phyloP scores from a whole-genome alignment of 257 asterid genomes.

The Plantago ovata region DNA sequence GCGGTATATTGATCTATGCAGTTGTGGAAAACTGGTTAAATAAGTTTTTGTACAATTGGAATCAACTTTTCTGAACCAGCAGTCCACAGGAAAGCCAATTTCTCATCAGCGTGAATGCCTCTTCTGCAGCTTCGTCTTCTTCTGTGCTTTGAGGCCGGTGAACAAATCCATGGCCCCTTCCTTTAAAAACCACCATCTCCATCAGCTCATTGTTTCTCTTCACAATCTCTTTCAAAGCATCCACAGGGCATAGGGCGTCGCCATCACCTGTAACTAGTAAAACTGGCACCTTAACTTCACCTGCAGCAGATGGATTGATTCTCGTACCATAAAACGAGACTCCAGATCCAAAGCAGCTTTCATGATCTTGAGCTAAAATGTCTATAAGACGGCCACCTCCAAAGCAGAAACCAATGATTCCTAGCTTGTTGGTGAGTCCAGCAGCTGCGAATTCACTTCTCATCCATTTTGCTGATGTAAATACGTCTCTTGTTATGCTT shows the following conservation, averaged over 20 bases:
- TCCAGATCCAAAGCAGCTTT: constrained; percentile 46
- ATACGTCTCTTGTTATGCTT: constrained; percentile 35
- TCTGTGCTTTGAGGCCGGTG: constrained; percentile 71
- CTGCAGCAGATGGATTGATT: constrained; percentile 38
- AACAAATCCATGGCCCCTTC: constrained; percentile 64
- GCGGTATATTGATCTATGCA: no score
- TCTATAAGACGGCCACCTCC: constrained; percentile 71
- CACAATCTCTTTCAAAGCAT: constrained; percentile 33
- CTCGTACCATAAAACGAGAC: constrained; percentile 70
- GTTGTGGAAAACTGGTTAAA: no score
- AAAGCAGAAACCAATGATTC: constrained; percentile 70
- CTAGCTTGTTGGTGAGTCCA: constrained; percentile 71
- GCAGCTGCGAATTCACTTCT: constrained; percentile 48
- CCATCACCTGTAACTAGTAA: constrained; percentile 56
- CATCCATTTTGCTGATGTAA: constrained; percentile 65
- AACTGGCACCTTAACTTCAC: constrained; percentile 47
- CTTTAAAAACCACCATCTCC: constrained; percentile 40
- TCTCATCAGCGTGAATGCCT: constrained; percentile 59
- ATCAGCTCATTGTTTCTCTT: constrained; percentile 28
- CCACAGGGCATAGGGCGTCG: constrained; percentile 53
- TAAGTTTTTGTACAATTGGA: background rate
- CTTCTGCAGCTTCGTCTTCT: constrained; percentile 83
- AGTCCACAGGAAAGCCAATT: constrained; percentile 63
- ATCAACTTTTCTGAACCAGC: constrained; percentile 28
- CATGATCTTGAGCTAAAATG: constrained; percentile 59